A percentile compares a stretch with the other conserved stretches of the same genome.
Conservation (phyloP, 1,284 basidiomycete species). For the Cryptococcus jaspeensis region DNA sequence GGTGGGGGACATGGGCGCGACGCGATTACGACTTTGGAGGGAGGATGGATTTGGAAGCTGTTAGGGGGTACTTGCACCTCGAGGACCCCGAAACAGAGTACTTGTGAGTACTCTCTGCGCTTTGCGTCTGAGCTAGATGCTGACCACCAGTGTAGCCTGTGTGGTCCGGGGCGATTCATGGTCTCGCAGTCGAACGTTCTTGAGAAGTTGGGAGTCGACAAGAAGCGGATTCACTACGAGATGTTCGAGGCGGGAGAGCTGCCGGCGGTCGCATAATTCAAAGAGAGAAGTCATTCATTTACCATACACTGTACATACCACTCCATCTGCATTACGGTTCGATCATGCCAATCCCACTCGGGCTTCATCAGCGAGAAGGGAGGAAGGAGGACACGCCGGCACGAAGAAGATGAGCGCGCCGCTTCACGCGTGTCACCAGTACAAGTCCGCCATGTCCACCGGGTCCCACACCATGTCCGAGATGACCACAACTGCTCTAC, state of each 20-base stretch:
- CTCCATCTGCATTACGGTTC: too few relatives aligned
- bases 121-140: neutral
- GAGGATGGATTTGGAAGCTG: constrained; percentile 15
- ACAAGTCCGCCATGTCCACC: too few relatives aligned
- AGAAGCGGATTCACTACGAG: constrained; percentile 28
- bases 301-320: too few relatives aligned
- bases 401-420: too few relatives aligned
- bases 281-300: too few relatives aligned
- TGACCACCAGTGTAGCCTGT: constrained; percentile 16
- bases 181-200: constrained; percentile 8
- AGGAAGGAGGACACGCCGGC: too few relatives aligned
- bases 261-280: neutral
- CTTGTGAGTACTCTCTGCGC: constrained; percentile 16
- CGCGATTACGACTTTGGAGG: constrained; percentile 21
- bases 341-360: too few relatives aligned
- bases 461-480: too few relatives aligned
- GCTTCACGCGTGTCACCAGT: too few relatives aligned
- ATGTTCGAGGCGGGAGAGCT: constrained; percentile 33
- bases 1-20: neutral
- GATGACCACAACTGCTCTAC: too few relatives aligned
- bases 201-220: constrained; percentile 25
- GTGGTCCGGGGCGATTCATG: constrained; percentile 39
- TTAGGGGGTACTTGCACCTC: constrained; percentile 24
- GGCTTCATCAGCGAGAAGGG: too few relatives aligned
- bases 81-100: constrained; percentile 26